Evolutionary conservation across 345 rosid species (phyloP), one percentile per base, ranked within the genome.

Genomic region (Salix udensis): DNA sequence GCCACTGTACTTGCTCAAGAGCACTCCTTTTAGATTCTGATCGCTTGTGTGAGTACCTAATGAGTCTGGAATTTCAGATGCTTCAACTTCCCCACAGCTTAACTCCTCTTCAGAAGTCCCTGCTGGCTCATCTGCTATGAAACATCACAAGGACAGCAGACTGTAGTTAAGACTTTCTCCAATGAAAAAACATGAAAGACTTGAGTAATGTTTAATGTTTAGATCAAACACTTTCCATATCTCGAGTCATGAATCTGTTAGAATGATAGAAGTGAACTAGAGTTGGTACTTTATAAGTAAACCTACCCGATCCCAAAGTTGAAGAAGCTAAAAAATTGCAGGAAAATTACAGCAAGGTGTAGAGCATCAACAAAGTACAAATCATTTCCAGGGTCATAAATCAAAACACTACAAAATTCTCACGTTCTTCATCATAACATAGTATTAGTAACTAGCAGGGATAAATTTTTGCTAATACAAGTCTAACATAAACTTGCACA

Each of bases 1-100:
- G 3, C 90, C 90, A 14, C 92, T 87, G 77, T 89, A 91, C 74
- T 88, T 89, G 64, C 83, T 79, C 86, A 88, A 67, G 4, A 91
- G 89, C 77, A 88, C 84, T 58, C 80, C 86, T 74, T 86, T 91
- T n/a, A 88, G 66, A 52, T 84, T 85, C 70, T 73, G 68, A 15
- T 81, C 84, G 0, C 40, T 5, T 0, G 60, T 26, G 26, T 46
- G 69, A n/a, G 61, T 53, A 6, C 76, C 72, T 0, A 23, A 40
- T 34, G 73, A 68, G 34, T 85, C 87, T 72, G 75, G 84, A 67
- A 76, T 72, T 23, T 84, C 90, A 1, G 76, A 40, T 23, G 76
- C 76, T 70, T 85, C 88, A 36, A 52, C 79, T 70, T 85, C 90
- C 68, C 85, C 90, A 30, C 82, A 53, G 74, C 90, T 86, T 40